A percentile compares a stretch with the other conserved stretches of the same genome.
Evolutionary conservation across 208 protist genomes (phyloP).

Genomic region (Sergeia podlipaevii): DNA sequence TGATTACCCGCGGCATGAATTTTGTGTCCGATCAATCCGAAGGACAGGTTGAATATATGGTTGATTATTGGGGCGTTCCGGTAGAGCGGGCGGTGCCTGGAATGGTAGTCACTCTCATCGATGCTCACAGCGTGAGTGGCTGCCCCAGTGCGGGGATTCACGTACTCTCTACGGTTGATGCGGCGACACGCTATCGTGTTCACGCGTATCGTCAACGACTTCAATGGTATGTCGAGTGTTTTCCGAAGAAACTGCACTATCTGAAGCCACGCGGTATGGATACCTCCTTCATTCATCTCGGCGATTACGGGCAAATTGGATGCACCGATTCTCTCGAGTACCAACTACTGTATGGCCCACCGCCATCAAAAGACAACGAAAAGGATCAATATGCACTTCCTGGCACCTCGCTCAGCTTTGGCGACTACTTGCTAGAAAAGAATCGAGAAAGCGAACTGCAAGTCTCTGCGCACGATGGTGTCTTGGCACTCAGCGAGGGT

Average conservation of each 20-base stretch:
- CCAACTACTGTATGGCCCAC: constrained; percentile 75
- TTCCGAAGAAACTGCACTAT: constrained; percentile 52
- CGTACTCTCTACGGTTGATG: constrained; percentile 57
- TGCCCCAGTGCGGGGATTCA: constrained; percentile 77
- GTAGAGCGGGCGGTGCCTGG: constrained; percentile 64
- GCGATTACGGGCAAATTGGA: constrained; percentile 83
- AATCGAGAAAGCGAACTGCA: background rate
- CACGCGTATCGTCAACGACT: constrained; percentile 73
- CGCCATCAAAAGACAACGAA: constrained; percentile 2
- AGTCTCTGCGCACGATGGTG: constrained; percentile 1
- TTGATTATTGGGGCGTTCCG: constrained; percentile 76
- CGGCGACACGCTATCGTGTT: constrained; percentile 37
- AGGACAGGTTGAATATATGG: constrained; percentile 64
- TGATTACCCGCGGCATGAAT: constrained; percentile 66
- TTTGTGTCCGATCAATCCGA: constrained; percentile 87
- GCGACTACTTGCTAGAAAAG: background rate
- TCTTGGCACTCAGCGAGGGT: constrained; percentile 32
- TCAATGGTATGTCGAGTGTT: constrained; percentile 85
- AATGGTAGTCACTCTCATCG: constrained; percentile 83
- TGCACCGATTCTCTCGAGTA: constrained; percentile 55
- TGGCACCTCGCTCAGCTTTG: background rate
- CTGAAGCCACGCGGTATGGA: constrained; percentile 78
- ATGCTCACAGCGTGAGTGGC: constrained; percentile 70
- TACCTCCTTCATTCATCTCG: constrained; percentile 71
- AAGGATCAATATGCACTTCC: background rate